A percentile compares a stretch with the other conserved stretches of the same genome.
Conservation (phyloP, 305 asterid genomes). For the Caryopteris hybrid region DNA sequence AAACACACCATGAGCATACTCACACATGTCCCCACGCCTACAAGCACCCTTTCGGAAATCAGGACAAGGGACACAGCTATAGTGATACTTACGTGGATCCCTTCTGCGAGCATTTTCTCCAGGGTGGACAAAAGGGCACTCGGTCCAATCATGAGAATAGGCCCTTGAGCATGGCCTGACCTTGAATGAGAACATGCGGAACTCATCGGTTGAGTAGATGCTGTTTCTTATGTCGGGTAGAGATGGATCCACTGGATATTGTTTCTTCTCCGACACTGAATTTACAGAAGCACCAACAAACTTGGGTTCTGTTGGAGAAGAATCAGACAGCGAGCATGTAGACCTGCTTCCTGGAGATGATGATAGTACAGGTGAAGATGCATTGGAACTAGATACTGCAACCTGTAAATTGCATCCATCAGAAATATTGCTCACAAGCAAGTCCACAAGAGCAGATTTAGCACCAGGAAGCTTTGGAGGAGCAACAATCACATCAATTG, state of each 20-base stretch:
- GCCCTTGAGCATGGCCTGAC: constrained; percentile 88
- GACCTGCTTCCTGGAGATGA: constrained; percentile 49
- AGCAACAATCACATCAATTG: constrained; percentile 51
- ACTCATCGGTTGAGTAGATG: constrained; percentile 73
- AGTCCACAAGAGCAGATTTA: constrained; percentile 41
- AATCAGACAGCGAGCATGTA: constrained; percentile 42
- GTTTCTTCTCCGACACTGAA: constrained; percentile 53
- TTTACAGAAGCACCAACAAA: constrained; percentile 29
- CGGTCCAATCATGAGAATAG: constrained; percentile 91
- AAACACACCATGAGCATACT: constrained; percentile 87
- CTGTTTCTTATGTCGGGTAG: constrained; percentile 73
- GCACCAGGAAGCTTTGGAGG: constrained; percentile 41
- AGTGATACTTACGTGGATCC: constrained; percentile 80
- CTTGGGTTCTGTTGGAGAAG: constrained; percentile 37
- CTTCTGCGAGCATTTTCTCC: constrained; percentile 87
- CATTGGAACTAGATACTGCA: constrained; percentile 36
- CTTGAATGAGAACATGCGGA: constrained; percentile 80
- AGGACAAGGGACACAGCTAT: constrained; percentile 88
- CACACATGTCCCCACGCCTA: constrained; percentile 84
- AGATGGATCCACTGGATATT: constrained; percentile 74
- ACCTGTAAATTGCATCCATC: constrained; percentile 37
- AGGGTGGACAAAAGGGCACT: constrained; percentile 88
- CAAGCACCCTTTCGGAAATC: constrained; percentile 81
- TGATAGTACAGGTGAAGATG: constrained; percentile 51
- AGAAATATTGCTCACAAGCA: constrained; percentile 42